Percentiles rank a stretch among this genome's conserved stretches.
Evolutionary conservation across 2,329 filamentous ascomycete species (phyloP).

Genomic region (Pleochaeta shiraiana): DNA sequence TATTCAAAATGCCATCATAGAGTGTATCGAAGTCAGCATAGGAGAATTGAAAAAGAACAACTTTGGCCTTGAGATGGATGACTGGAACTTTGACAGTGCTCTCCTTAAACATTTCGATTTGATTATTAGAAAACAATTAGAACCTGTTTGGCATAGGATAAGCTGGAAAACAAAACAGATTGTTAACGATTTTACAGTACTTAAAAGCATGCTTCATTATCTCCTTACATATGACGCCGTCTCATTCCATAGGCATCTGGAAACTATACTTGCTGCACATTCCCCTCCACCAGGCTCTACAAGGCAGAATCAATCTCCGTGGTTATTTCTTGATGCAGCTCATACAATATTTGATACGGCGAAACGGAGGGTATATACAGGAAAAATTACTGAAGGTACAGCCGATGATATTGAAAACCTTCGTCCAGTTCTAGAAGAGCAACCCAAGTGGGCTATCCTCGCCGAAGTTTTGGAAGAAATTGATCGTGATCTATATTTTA

Average conservation of each 20-base stretch:
- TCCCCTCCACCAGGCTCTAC: constrained; percentile 74
- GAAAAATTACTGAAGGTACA: constrained; percentile 25
- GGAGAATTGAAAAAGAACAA: constrained; percentile 85
- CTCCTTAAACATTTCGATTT: constrained; percentile 83
- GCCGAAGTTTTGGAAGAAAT: constrained; percentile 89
- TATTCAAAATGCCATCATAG: constrained; percentile 85
- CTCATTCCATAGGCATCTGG: constrained; percentile 77
- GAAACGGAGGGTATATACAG: constrained; percentile 67
- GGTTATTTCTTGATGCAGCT: constrained; percentile 88
- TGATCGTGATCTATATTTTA: constrained; percentile 72
- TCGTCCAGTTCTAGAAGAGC: constrained; percentile 69
- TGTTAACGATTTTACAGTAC: constrained; percentile 65
- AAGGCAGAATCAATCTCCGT: constrained; percentile 75
- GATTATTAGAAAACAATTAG: constrained; percentile 69
- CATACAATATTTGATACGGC: constrained; percentile 87
- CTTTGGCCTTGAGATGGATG: constrained; percentile 77
- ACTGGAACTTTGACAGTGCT: constrained; percentile 90
- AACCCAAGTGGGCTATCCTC: constrained; percentile 80
- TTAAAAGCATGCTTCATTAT: constrained; percentile 62
- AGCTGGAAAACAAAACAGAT: constrained; percentile 93
- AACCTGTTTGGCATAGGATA: constrained; percentile 93
- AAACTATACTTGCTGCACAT: constrained; percentile 82
- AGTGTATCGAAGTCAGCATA: constrained; percentile 91
- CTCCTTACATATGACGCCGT: constrained; percentile 77
- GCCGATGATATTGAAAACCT: constrained; percentile 23